A percentile compares a stretch with the other conserved stretches of the same genome.
These are phyloP conservation scores for Chlamydomonas incerta DNA, from an alignment of 139 green algal species.

Conservation along the genomic window DNA sequence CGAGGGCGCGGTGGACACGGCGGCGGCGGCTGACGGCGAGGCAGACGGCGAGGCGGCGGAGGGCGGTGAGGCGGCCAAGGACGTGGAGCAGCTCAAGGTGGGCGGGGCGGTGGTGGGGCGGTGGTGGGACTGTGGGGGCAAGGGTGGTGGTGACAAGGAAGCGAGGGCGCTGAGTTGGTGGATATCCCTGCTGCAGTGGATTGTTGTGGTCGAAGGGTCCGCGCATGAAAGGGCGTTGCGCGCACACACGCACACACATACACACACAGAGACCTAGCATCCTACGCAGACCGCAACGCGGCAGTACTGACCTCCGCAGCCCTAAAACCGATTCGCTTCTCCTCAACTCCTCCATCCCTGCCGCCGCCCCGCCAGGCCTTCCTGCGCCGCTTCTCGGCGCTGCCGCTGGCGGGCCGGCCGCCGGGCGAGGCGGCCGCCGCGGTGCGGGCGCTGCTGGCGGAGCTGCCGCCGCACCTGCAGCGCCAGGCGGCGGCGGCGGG, in stretches of 20 bases:
- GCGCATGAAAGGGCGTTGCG: no score
- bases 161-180: no score
- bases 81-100: constrained; percentile 4
- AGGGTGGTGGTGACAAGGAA: no score
- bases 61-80: not conserved
- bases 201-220: no score
- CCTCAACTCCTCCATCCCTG: not conserved
- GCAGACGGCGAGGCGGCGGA: not conserved
- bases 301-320: not conserved
- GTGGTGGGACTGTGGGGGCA: not conserved
- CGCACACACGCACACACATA: no score
- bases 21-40: not conserved
- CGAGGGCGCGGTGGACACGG: not conserved
- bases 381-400: not conserved
- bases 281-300: not conserved
- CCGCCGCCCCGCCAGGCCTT: not conserved
- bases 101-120: not conserved
- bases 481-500: not conserved
- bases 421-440: not conserved
- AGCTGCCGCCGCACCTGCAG: constrained; percentile 15
- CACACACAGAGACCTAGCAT: no score
- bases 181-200: no score
- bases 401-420: constrained; percentile 10
- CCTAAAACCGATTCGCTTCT: no score
- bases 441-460: not conserved